Base-by-base conservation (phyloP, 2,329 filamentous ascomycete genomes). In the Onygenales sp. region DNA sequence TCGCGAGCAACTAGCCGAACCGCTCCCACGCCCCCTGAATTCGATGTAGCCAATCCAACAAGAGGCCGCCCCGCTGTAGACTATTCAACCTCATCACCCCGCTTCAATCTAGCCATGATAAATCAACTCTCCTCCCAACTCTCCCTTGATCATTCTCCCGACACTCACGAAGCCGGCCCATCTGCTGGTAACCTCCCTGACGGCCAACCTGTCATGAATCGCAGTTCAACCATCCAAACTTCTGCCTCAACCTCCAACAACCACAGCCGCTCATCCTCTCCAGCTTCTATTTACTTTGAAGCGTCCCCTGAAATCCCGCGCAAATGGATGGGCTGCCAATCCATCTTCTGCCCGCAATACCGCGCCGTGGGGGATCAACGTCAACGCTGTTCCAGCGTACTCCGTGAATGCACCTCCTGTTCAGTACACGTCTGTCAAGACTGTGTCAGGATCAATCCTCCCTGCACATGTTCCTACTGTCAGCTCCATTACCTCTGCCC, bases 371-470 rank as follows among this genome's bases (percentile, higher is more conserved):
- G 72, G 9, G 74, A 77, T 55, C 72, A 74, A 53, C 72, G 74
- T 5, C 68, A 71, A 54, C 66, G 72, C 33, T 77, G 74, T 58
- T 61, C 67, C 10, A 73, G 70, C 50, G 59, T 69, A 33, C 65
- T 76, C 10, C 67, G 67, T 31, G 71, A 76, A 65, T 77, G 74
- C 59, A 69, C 67, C 10, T 66, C 65, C 39, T 77, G 74, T 60
- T 69, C 69, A 7, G 67, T 76, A 11, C 65, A 74, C 56, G 71
- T 76, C 7, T 76, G 74, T 56, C 66, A 72, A 54, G 72, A 74
- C 41, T 76, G 74, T 55, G 60, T 72, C 9, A 61, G 60, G 8
- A 61, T 60, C 10, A 61, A 72, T 41, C 70, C 71, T n/a, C 68
- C 70, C 7, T 75, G 72, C 61, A 69, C 66, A 36, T 75, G 72